Evolutionary conservation across 306 rosid genomes (phyloP).

Genomic region (Carpinus viminea): DNA sequence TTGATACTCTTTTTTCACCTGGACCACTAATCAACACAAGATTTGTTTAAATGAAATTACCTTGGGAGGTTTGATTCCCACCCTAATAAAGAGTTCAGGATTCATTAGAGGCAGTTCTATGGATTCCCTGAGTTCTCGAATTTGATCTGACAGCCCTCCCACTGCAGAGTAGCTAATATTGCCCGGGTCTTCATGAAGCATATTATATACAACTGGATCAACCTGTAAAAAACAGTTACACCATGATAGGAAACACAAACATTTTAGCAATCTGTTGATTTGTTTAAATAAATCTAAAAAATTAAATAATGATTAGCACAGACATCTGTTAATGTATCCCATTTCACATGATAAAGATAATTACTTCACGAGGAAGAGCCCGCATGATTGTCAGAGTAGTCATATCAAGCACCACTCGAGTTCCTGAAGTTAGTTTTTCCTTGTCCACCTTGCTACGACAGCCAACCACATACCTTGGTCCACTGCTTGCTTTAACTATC

Average conservation of each 20-base stretch:
- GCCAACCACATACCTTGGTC: constrained; percentile 22
- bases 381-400: constrained; percentile 18
- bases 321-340: background rate
- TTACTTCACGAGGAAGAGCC: constrained; percentile 20
- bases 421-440: constrained; percentile 15
- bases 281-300: background rate
- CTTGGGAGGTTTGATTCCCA: constrained; percentile 71
- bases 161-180: constrained; percentile 67
- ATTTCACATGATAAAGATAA: background rate
- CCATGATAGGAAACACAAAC: background rate
- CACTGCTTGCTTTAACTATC: constrained; percentile 25
- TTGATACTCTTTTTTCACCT: no score
- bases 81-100: constrained; percentile 63
- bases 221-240: constrained; percentile 37
- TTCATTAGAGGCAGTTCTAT: constrained; percentile 64
- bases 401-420: constrained; percentile 28
- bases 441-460: constrained; percentile 17
- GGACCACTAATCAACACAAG: background rate
- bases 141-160: constrained; percentile 61
- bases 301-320: background rate
- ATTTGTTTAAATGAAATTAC: constrained; percentile 20
- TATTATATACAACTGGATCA: constrained; percentile 58
- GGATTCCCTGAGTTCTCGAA: constrained; percentile 60
- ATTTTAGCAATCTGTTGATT: constrained; percentile 1
- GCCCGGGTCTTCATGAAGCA: constrained; percentile 73